Evolutionary conservation across 1,284 basidiomycete species (phyloP), one percentile per base, ranked within the genome.

Genomic region (Puccinia triticina): DNA sequence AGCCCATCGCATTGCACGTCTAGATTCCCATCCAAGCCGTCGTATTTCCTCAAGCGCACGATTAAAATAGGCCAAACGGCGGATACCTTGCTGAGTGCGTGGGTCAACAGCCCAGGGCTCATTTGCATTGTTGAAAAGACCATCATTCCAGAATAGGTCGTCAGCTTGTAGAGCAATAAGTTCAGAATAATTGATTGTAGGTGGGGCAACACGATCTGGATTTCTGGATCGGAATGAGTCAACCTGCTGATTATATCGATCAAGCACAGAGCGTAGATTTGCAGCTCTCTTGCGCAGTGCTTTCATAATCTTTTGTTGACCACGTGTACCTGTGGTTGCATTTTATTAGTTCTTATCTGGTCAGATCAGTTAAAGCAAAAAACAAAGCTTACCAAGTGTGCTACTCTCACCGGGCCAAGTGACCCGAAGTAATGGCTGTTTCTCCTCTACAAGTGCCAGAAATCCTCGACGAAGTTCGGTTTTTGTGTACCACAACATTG

Each of bases 11-110:
- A 73, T 73, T 23, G 23, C 16, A 23, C 71, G 8, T n/a, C 71
- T 73, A 46, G 14, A 23, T 74, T 74, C 72, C 72, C 72, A 74
- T 32, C 72, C 72, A 11, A 74, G 3, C 23, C 72, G 26, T 12
- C 43, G 46, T 12, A 74, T 32, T 55, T 74, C 72, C 26, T 74
- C 72, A 26, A 0, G 18, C 4, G 72, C 43, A 2, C 43, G 5
- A 48, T 74, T n/a, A 11, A 11, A 26, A 10, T 26, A 26, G 2
- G 72, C 72, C 1, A 74, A 8, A 14, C 46, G 72, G 1, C 71
- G 32, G 26, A 74, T 53, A 18, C 72, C 72, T 3, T 74, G 5
- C 43, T 74, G 72, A 16, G 72, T 74, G 32, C 29, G 14, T n/a
- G 32, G 21, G 34, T 74, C 46, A 32, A 74, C 26, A 23, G 34